These are phyloP conservation scores for Botrytis elliptica DNA, from an alignment of 2,329 filamentous ascomycete species.

Conservation along the genomic window DNA sequence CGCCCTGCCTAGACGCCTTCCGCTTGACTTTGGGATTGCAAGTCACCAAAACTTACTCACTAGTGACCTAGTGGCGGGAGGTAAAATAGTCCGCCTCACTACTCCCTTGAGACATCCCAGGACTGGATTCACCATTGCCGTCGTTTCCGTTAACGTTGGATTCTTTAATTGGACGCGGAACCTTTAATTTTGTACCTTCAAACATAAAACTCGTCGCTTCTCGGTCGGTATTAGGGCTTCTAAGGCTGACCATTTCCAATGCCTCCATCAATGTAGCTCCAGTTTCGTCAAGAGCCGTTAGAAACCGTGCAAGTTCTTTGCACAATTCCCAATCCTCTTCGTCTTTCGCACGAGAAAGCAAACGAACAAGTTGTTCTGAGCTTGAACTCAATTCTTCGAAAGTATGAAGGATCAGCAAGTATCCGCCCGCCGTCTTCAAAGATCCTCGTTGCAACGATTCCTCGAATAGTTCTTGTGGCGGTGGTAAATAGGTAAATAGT, in stretches of 20 bases:
- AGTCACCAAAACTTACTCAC: constrained; percentile 3
- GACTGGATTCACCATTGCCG: constrained; percentile 35
- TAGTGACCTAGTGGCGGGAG: constrained; percentile 12
- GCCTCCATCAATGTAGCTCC: constrained; percentile 76
- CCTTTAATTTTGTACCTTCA: constrained; percentile 40
- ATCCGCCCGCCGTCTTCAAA: constrained; percentile 92
- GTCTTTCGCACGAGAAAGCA: constrained; percentile 76
- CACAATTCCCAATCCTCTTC: constrained; percentile 94
- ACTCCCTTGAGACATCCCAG: constrained; percentile 28
- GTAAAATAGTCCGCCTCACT: constrained; percentile 28
- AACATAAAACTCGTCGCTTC: constrained; percentile 43
- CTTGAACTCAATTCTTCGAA: constrained; percentile 67
- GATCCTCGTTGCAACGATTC: constrained; percentile 81
- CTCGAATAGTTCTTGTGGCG: constrained; percentile 89
- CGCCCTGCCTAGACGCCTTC: constrained; percentile 11
- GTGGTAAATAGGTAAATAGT: constrained; percentile 85
- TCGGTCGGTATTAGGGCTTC: constrained; percentile 40
- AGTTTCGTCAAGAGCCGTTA: constrained; percentile 86
- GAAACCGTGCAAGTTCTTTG: constrained; percentile 89
- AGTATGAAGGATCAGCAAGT: constrained; percentile 91
- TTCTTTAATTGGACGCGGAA: constrained; percentile 24
- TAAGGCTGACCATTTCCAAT: constrained; percentile 60
- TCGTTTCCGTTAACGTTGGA: constrained; percentile 38
- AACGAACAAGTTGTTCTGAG: constrained; percentile 74
- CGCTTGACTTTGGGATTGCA: not conserved